Evolutionary conservation across 1,284 basidiomycete genomes (phyloP).

Genomic region (Ganoderma leucocontextum): DNA sequence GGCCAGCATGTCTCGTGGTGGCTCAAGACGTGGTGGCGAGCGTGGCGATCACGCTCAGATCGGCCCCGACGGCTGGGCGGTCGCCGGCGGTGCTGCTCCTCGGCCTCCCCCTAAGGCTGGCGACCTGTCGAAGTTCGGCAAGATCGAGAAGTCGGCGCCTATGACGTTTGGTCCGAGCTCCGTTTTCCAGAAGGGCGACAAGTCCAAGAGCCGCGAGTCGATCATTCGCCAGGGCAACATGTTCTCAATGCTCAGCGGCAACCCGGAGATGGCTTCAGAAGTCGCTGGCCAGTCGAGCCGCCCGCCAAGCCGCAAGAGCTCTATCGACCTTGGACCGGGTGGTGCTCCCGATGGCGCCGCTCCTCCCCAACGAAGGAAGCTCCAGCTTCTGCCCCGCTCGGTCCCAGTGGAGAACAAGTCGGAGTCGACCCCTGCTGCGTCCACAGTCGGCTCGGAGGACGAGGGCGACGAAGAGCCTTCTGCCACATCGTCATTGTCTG

Average conservation of each 20-base stretch:
- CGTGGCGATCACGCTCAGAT: slow-evolving; percentile 62
- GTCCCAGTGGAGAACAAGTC: slow-evolving; percentile 54
- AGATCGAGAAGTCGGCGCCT: slow-evolving; percentile 73
- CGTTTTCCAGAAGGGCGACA: slow-evolving; percentile 73
- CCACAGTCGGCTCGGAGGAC: slow-evolving; percentile 62
- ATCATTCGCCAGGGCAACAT: slow-evolving; percentile 87
- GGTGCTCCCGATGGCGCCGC: slow-evolving; percentile 47
- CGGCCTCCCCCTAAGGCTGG: slow-evolving; percentile 81
- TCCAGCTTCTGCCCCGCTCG: slow-evolving; percentile 73
- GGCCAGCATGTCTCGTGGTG: slow-evolving; percentile 74
- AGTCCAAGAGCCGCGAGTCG: slow-evolving; percentile 64
- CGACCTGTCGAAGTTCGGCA: slow-evolving; percentile 88
- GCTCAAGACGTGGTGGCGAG: slow-evolving; percentile 88
- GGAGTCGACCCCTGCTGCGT: slow-evolving; percentile 59
- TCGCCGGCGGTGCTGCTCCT: slow-evolving; percentile 68
- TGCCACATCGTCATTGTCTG: slow-evolving; percentile 60
- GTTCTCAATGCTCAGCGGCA: slow-evolving; percentile 83
- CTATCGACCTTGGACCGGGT: slow-evolving; percentile 52
- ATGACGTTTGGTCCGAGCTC: slow-evolving; percentile 83
- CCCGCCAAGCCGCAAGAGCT: slow-evolving; percentile 59
- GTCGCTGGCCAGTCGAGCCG: slow-evolving; percentile 59
- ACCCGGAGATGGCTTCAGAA: slow-evolving; percentile 59
- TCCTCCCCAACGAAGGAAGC: slow-evolving; percentile 69
- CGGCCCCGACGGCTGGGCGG: slow-evolving; percentile 88
- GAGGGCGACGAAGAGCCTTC: slow-evolving; percentile 54